These are phyloP conservation scores for Fusarium devonianum DNA, from an alignment of 2,329 filamentous ascomycete genomes.

Conservation along the genomic window DNA sequence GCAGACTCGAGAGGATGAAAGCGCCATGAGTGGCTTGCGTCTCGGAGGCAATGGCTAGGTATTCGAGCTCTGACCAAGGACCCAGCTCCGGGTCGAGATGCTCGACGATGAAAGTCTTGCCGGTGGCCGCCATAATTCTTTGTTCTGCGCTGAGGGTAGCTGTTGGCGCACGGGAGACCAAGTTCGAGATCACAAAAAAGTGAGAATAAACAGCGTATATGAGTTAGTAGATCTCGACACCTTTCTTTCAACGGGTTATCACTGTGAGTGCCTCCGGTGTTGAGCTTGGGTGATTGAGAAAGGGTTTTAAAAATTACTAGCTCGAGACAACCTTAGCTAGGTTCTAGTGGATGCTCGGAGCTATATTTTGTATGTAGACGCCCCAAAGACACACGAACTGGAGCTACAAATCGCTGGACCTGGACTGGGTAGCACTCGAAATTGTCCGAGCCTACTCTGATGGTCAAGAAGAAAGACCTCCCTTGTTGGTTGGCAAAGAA, in stretches of 20 bases:
- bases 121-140: constrained; percentile 48
- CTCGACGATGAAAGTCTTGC: constrained; percentile 90
- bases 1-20: constrained; percentile 86
- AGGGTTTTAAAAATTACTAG: constrained; percentile 33
- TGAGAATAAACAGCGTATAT: not conserved
- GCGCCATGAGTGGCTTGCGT: constrained; percentile 69
- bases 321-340: constrained; percentile 23
- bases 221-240: too few relatives aligned
- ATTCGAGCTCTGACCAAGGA: constrained; percentile 93
- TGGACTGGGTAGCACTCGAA: too few relatives aligned
- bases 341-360: constrained; percentile 15
- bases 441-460: too few relatives aligned
- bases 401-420: too few relatives aligned
- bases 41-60: constrained; percentile 85
- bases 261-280: constrained; percentile 19
- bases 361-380: constrained; percentile 1
- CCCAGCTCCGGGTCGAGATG: constrained; percentile 96
- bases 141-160: constrained; percentile 13
- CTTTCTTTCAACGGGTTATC: constrained; percentile 4
- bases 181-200: not conserved
- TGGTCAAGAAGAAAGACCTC: too few relatives aligned
- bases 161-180: not conserved
- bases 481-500: too few relatives aligned
- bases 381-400: not conserved
- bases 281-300: constrained; percentile 18